phyloP scores from a whole-genome alignment of 2,329 filamentous ascomycete species.

The Aspergillus candidus region DNA sequence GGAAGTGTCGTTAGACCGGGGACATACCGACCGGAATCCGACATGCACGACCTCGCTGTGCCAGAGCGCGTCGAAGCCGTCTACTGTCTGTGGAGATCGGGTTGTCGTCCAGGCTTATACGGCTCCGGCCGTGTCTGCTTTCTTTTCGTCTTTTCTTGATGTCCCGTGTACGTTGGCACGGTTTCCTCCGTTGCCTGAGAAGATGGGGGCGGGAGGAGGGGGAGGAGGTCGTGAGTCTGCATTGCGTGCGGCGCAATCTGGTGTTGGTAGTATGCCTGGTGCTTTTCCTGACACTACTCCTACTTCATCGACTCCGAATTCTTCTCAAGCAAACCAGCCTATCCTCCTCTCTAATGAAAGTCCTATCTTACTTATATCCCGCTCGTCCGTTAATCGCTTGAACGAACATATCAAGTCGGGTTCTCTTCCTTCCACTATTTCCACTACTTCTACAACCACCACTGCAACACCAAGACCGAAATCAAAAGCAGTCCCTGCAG shows the following conservation, averaged over 20 bases:
- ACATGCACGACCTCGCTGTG: conserved; percentile 62
- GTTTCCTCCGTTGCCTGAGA: conserved; percentile 56
- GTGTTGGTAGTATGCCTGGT: conserved; percentile 40
- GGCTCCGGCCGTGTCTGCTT: conserved; percentile 58
- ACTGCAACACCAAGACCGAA: conserved; percentile 23
- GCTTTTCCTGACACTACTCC: conserved; percentile 44
- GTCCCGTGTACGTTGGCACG: conserved; percentile 78
- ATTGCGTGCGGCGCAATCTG: not conserved
- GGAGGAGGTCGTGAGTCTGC: no score
- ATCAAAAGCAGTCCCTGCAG: conserved; percentile 56
- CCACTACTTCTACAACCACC: conserved; percentile 37
- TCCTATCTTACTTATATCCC: conserved; percentile 78
- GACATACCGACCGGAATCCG: conserved; percentile 18
- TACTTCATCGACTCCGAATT: no score
- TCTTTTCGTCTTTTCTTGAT: conserved; percentile 70
- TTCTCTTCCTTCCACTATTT: not conserved
- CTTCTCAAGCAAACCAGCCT: conserved; percentile 41
- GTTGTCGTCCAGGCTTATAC: conserved; percentile 67
- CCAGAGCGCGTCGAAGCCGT: conserved; percentile 38
- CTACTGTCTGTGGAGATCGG: conserved; percentile 77
- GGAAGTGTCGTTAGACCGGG: conserved; percentile 32
- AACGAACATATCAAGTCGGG: conserved; percentile 64
- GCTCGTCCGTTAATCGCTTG: conserved; percentile 69
- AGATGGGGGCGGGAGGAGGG: no score
- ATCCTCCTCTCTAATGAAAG: conserved; percentile 90